phyloP scores from a whole-genome alignment of 1,139 yeast genomes.

The Nadsonia starkeyi-henricii region DNA sequence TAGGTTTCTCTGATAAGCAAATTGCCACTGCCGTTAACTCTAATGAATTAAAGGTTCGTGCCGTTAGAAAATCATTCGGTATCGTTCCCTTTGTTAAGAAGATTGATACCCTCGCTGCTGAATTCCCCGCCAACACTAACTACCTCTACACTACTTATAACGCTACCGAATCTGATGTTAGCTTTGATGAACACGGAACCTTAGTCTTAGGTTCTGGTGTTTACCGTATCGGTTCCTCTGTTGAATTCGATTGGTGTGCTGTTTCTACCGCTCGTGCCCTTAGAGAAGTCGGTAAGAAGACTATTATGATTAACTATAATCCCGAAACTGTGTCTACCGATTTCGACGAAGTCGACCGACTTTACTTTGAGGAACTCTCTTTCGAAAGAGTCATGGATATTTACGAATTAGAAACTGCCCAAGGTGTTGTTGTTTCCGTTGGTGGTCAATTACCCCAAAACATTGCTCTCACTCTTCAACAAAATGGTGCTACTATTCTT shows the following conservation, averaged over 20 bases:
- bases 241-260: conserved; percentile 99
- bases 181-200: conserved; percentile 79
- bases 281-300: conserved; percentile 74
- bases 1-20: conserved; percentile 92
- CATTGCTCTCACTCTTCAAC: conserved; percentile 75
- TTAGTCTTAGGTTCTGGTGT: conserved; percentile 97
- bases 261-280: conserved; percentile 92
- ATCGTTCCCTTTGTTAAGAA: conserved; percentile 89
- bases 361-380: conserved; percentile 88
- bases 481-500: conserved; percentile 60
- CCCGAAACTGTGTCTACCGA: conserved; percentile 98
- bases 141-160: conserved; percentile 93
- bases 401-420: conserved; percentile 78
- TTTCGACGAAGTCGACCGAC: conserved; percentile 94
- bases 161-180: conserved; percentile 74
- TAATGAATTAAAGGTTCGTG: conserved; percentile 67
- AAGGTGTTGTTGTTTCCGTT: conserved; percentile 88
- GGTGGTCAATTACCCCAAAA: conserved; percentile 98
- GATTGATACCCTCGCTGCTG: conserved; percentile 96
- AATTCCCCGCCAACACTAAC: conserved; percentile 94
- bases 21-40: conserved; percentile 63
- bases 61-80: conserved; percentile 59
- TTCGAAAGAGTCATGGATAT: conserved; percentile 96
- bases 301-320: conserved; percentile 93
- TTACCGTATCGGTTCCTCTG: conserved; percentile 95